Percentiles rank a stretch among this genome's conserved stretches.
phyloP scores from a whole-genome alignment of 352 stramenopile species.

The Globisporangium radiosum region DNA sequence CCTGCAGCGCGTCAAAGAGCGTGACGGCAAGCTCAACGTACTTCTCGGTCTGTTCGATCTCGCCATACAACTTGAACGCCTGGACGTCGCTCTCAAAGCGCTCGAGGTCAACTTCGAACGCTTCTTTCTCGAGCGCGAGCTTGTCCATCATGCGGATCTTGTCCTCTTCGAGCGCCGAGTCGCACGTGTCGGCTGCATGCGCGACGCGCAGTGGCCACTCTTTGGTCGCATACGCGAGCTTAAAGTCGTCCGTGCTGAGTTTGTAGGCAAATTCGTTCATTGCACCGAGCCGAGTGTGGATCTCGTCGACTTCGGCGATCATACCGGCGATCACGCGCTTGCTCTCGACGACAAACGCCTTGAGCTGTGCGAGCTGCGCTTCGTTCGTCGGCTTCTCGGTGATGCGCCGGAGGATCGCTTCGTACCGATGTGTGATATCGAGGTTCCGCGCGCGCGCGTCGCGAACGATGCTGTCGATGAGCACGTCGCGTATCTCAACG shows the following conservation, averaged over 20 bases:
- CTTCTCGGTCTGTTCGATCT: conserved; percentile 85
- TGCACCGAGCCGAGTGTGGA: conserved; percentile 67
- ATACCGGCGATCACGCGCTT: conserved; percentile 75
- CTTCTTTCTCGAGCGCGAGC: conserved; percentile 87
- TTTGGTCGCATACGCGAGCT: conserved; percentile 85
- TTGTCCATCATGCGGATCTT: conserved; percentile 94
- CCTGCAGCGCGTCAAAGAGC: conserved; percentile 86
- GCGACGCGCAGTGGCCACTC: conserved; percentile 82
- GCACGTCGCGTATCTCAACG: conserved; percentile 57
- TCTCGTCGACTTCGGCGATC: conserved; percentile 61
- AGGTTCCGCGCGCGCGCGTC: conserved; percentile 81
- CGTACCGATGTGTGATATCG: conserved; percentile 85
- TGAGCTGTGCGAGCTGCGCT: conserved; percentile 84
- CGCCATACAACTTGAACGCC: conserved; percentile 82
- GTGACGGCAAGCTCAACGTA: conserved; percentile 85
- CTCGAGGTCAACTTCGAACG: conserved; percentile 80
- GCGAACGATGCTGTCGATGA: conserved; percentile 78
- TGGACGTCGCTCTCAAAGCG: conserved; percentile 87
- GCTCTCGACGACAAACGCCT: conserved; percentile 83
- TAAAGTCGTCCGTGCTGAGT: conserved; percentile 86
- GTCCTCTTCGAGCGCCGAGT: conserved; percentile 87
- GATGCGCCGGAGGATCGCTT: conserved; percentile 85
- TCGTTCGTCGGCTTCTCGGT: conserved; percentile 91
- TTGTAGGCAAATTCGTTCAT: conserved; percentile 83
- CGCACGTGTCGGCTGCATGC: conserved; percentile 72